Percentiles rank a stretch among this genome's conserved stretches.
Evolutionary conservation across 257 asterid species (phyloP).

Genomic region (Gynochthodes officinalis): DNA sequence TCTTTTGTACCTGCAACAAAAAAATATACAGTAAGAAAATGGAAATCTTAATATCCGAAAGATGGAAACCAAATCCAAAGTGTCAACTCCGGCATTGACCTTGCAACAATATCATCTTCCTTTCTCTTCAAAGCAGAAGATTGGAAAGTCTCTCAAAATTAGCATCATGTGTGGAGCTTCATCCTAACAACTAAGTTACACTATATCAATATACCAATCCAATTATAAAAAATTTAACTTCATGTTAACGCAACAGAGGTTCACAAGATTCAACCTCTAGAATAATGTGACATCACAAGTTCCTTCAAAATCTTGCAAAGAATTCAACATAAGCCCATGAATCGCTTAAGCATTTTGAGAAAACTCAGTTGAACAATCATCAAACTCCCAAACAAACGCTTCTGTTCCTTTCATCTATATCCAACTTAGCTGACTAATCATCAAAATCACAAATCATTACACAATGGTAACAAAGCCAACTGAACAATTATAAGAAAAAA

Average conservation of each 20-base stretch:
- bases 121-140: not conserved
- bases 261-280: not conserved
- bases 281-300: not conserved
- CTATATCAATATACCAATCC: not conserved
- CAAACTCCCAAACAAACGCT: not conserved
- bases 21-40: not conserved
- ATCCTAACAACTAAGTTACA: not conserved
- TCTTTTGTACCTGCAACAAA: constrained; percentile 58
- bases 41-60: not conserved
- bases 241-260: not conserved
- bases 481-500: not conserved
- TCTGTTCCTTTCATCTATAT: not conserved
- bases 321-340: not conserved
- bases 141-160: not conserved
- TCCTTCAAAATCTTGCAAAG: not conserved
- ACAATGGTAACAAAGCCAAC: too few relatives aligned
- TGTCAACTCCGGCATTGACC: not conserved
- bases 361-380: not conserved
- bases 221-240: not conserved
- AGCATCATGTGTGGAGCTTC: not conserved
- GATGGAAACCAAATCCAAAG: not conserved
- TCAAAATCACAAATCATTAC: not conserved
- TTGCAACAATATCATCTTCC: not conserved
- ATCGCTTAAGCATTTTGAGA: not conserved
- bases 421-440: not conserved